Conservation (phyloP, 768 basidiomycete species). For the Termitomyces sp. region DNA sequence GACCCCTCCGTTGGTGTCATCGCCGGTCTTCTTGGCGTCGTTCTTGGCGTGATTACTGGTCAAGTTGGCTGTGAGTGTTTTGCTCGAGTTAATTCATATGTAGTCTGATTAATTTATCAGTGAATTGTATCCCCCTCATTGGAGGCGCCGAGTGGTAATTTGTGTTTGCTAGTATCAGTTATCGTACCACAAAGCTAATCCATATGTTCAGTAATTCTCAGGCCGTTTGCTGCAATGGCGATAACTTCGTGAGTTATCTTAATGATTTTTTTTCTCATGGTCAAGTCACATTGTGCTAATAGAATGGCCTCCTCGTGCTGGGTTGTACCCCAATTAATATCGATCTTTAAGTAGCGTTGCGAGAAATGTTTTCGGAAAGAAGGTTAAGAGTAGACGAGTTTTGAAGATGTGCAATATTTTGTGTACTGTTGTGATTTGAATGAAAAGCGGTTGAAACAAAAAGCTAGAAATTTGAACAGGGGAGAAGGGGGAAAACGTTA, state of each 20-base stretch:
- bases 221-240: conserved; percentile 16
- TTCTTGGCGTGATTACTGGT: not conserved
- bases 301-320: conserved; percentile 13
- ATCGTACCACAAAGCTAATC: not conserved
- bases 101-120: not conserved
- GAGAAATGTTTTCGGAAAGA: not conserved
- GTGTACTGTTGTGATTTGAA: not conserved
- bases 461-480: not conserved
- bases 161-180: not conserved
- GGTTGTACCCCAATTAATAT: conserved; percentile 17
- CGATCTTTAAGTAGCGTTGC: not conserved
- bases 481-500: not conserved
- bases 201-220: conserved; percentile 9
- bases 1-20: conserved; percentile 3
- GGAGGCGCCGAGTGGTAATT: conserved; percentile 7
- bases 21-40: conserved; percentile 8
- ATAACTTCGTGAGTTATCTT: conserved; percentile 13
- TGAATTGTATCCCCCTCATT: conserved; percentile 10
- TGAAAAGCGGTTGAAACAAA: not conserved
- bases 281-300: not conserved
- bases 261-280: not conserved
- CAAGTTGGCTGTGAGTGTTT: conserved; percentile 12
- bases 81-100: not conserved
- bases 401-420: not conserved
- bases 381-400: not conserved